Evolutionary conservation across 345 rosid genomes (phyloP).

Genomic region (Citrus sinensis): DNA sequence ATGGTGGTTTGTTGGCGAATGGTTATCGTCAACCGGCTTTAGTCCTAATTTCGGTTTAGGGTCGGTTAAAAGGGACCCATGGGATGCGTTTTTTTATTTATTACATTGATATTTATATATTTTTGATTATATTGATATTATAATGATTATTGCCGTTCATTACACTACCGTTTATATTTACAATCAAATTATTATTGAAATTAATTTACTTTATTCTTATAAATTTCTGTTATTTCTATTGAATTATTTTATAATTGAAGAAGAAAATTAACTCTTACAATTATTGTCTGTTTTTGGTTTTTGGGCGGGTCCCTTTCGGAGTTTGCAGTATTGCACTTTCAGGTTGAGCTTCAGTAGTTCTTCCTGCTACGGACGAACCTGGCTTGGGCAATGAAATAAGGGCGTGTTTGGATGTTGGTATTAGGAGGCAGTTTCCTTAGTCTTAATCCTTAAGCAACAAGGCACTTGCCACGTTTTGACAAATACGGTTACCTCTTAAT

Average conservation of each 20-base stretch:
- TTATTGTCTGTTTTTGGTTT: background rate
- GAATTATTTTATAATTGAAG: too few relatives aligned
- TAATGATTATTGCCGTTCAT: too few relatives aligned
- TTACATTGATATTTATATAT: too few relatives aligned
- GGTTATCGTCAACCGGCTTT: background rate
- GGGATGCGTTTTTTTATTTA: background rate
- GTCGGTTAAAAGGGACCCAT: slow-evolving; percentile 1
- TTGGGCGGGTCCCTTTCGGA: background rate
- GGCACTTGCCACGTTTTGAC: background rate
- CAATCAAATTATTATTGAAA: too few relatives aligned
- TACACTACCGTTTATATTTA: too few relatives aligned
- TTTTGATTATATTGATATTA: too few relatives aligned
- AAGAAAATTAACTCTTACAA: too few relatives aligned
- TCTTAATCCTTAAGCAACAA: background rate
- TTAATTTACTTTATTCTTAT: too few relatives aligned
- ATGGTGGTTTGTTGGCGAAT: background rate
- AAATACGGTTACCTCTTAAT: too few relatives aligned
- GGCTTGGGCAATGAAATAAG: background rate
- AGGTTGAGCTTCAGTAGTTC: background rate
- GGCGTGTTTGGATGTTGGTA: too few relatives aligned
- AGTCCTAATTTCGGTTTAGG: background rate
- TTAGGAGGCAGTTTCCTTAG: too few relatives aligned
- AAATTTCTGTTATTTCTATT: fast-evolving
- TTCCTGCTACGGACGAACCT: background rate
- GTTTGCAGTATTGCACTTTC: background rate